These are phyloP conservation scores for Schoenoplectus tabernaemontani DNA, from an alignment of 202 grass and related monocot species.

Conservation along the genomic window DNA sequence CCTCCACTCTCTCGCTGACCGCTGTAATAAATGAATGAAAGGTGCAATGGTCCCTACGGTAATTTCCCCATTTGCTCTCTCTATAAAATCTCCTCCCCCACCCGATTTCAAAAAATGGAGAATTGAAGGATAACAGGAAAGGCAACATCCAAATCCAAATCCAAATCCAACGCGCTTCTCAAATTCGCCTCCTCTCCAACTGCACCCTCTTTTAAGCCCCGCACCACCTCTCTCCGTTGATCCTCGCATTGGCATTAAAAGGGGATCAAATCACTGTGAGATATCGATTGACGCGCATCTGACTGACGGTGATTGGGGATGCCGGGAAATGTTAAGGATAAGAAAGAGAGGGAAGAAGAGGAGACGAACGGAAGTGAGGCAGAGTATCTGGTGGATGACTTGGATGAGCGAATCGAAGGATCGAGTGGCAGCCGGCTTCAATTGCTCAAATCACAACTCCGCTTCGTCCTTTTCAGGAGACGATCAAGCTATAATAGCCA, in stretches of 20 bases:
- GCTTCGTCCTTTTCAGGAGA: slow-evolving; percentile 29
- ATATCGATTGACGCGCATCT: neutral
- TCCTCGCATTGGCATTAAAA: neutral
- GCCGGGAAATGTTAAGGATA: neutral
- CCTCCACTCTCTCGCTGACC: neutral
- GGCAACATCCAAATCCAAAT: neutral
- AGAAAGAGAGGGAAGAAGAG: slow-evolving; percentile 9
- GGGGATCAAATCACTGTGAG: neutral
- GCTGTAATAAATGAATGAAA: neutral
- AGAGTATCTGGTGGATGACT: slow-evolving; percentile 70
- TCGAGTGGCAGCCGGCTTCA: slow-evolving; percentile 47
- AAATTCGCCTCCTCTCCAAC: neutral
- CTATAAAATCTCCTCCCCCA: slow-evolving; percentile 14
- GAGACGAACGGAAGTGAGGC: neutral
- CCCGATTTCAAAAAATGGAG: neutral
- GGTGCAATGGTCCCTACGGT: neutral
- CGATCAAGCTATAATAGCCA: slow-evolving; percentile 9
- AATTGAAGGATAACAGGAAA: neutral
- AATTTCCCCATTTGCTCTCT: neutral
- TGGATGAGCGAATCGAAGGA: slow-evolving; percentile 43
- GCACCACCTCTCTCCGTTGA: neutral
- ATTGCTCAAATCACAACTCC: slow-evolving; percentile 43
- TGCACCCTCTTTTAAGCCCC: neutral
- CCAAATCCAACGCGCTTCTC: neutral
- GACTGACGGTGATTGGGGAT: neutral